Evolutionary conservation across 129 eudicot genomes (phyloP).

Genomic region (Calendula officinalis): DNA sequence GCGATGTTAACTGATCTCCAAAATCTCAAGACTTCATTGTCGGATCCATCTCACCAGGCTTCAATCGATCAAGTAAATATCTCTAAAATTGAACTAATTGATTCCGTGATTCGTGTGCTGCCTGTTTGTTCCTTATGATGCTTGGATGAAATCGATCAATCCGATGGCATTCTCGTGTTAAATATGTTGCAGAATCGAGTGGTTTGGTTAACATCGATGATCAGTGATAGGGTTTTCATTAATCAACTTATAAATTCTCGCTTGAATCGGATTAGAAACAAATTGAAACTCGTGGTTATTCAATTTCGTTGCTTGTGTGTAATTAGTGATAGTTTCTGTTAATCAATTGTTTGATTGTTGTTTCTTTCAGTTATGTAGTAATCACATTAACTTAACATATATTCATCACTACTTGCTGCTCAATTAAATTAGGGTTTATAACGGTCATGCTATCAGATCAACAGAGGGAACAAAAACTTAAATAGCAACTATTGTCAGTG

Average conservation of each 20-base stretch:
- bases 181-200: background rate
- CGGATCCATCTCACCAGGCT: constrained; percentile 47
- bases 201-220: background rate
- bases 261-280: constrained; percentile 3
- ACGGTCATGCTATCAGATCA: too few species aligned
- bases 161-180: background rate
- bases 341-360: constrained; percentile 3
- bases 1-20: constrained; percentile 42
- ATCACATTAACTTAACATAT: background rate
- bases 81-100: background rate
- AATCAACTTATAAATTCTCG: background rate
- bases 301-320: background rate
- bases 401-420: too few species aligned
- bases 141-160: constrained; percentile 4
- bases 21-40: constrained; percentile 39
- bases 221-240: background rate
- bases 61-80: constrained; percentile 39
- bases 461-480: too few species aligned
- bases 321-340: background rate
- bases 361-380: background rate
- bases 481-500: too few species aligned
- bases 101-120: background rate
- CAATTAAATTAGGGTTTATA: constrained; percentile 12
- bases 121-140: background rate
- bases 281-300: background rate